Base-by-base conservation (phyloP, 169 alveolate species). In the Plasmodium relictum region DNA sequence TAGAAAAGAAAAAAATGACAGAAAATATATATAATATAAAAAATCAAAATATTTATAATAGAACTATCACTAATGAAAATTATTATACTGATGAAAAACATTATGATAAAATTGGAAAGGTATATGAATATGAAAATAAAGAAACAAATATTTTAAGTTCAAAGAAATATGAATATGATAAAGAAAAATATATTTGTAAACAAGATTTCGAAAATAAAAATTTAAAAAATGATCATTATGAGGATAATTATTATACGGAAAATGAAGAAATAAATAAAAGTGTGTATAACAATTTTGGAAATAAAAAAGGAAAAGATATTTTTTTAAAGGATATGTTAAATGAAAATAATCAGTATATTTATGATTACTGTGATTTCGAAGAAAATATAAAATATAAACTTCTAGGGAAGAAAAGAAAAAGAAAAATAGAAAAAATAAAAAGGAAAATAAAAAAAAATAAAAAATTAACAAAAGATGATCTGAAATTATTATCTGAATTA, bases 311-410 rank as follows among this genome's bases (percentile, higher is more conserved):
- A 41, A 76, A 65, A 22, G 37, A 56, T 48, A 31, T 66, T 6
- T 76, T 76, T 41, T 62, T 63, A 48, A 76, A 76, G 63, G 89
- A 76, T 31, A 76, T 66, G 69, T 18, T 63, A 7, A 41, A 63
- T 62, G 89, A 76, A 22, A 76, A 76, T 52, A 63, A 44, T 48
- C 89, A 76, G 39, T 62, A 63, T 41, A 31, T 66, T 45, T 78
- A 76, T 41, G 89, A 76, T 41, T 76, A 44, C 26, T 76, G 89
- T 54, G 89, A 76, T 76, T n/a, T 76, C 10, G 89, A 76, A 76
- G 89, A 76, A 26, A 76, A 42, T 39, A 31, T 48, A 20, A 76
- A 76, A 41, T 76, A 76, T 31, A 63, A 76, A 65, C 62, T 58
- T 74, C 10, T 76, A 22, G 69, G 48, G 12, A 37, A 45, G 48